Conservation (phyloP, 2,329 filamentous ascomycete genomes). For the Bertia moriformis region DNA sequence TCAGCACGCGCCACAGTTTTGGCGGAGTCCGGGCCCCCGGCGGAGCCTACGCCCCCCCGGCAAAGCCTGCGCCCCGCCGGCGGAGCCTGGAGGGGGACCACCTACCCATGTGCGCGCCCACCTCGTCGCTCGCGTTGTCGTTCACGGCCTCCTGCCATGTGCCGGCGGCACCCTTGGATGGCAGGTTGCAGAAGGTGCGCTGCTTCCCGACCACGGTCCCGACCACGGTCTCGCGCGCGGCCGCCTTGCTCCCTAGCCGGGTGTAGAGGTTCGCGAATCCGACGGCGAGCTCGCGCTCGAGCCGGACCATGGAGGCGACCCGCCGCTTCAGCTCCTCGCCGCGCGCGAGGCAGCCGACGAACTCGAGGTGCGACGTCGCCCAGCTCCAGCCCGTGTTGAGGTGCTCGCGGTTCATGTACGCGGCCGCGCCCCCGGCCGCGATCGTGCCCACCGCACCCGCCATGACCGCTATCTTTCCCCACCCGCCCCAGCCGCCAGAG, state of each 20-base stretch:
- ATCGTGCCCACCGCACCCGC: constrained; percentile 74
- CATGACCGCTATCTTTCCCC: constrained; percentile 74
- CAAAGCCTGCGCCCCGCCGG: neutral
- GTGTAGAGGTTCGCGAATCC: constrained; percentile 83
- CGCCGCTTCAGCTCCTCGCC: constrained; percentile 67
- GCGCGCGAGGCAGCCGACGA: constrained; percentile 78
- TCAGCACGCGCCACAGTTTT: constrained; percentile 4
- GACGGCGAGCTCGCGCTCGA: constrained; percentile 51
- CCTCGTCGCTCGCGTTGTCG: constrained; percentile 65
- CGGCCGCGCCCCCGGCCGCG: constrained; percentile 67
- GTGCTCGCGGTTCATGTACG: constrained; percentile 73
- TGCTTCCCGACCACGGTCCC: constrained; percentile 50
- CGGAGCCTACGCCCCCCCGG: constrained; percentile 1
- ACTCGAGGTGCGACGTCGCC: constrained; percentile 83
- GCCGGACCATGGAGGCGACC: constrained; percentile 49
- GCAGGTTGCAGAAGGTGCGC: constrained; percentile 80
- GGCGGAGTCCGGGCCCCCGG: neutral
- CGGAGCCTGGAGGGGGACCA: too few species aligned
- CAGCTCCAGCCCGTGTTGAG: constrained; percentile 64
- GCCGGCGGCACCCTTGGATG: constrained; percentile 35
- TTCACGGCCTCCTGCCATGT: constrained; percentile 64
- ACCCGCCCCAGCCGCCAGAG: constrained; percentile 59
- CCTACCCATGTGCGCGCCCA: constrained; percentile 64
- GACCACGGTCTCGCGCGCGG: constrained; percentile 35
- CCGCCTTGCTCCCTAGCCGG: constrained; percentile 57